Percentiles rank a stretch among this genome's conserved stretches.
phyloP scores from a whole-genome alignment of 495 filamentous ascomycete species.

The Penicillium egyptiacum region DNA sequence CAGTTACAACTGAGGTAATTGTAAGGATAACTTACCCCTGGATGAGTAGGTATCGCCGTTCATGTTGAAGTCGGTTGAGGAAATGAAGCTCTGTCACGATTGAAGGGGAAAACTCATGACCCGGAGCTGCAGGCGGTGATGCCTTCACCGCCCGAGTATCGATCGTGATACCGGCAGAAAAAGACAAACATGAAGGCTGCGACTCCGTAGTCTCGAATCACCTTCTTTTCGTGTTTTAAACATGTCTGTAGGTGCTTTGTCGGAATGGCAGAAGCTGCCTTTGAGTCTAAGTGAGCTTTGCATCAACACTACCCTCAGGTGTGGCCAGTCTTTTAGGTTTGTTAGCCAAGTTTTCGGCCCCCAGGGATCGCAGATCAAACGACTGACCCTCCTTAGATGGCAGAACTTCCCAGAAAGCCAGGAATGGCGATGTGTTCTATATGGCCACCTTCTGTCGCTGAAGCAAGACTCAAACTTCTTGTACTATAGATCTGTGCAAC shows the following conservation, averaged over 20 bases:
- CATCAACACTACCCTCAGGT: slow-evolving; percentile 86
- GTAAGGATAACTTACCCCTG: slow-evolving; percentile 58
- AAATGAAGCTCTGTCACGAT: slow-evolving; percentile 21
- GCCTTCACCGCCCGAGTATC: slow-evolving; percentile 28
- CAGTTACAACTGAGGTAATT: background rate
- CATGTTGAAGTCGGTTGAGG: slow-evolving; percentile 55
- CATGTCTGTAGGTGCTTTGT: slow-evolving; percentile 33
- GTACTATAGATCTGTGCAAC: slow-evolving; percentile 64
- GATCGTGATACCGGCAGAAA: slow-evolving; percentile 4
- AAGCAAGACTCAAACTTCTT: slow-evolving; percentile 77
- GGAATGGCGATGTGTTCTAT: slow-evolving; percentile 90
- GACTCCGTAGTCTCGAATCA: background rate
- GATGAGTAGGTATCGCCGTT: slow-evolving; percentile 85
- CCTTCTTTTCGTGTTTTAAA: slow-evolving; percentile 13
- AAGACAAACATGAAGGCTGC: slow-evolving; percentile 22
- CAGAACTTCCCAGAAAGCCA: slow-evolving; percentile 67
- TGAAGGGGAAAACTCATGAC: slow-evolving; percentile 35
- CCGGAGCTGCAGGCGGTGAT: slow-evolving; percentile 21
- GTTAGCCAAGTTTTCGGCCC: background rate
- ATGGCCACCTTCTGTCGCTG: slow-evolving; percentile 79
- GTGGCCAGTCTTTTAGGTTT: slow-evolving; percentile 85
- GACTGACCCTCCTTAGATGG: slow-evolving; percentile 60
- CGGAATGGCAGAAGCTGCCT: slow-evolving; percentile 80
- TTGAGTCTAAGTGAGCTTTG: slow-evolving; percentile 79
- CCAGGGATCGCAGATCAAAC: background rate